phyloP scores from a whole-genome alignment of 345 rosid genomes.

The Linum tenue region DNA sequence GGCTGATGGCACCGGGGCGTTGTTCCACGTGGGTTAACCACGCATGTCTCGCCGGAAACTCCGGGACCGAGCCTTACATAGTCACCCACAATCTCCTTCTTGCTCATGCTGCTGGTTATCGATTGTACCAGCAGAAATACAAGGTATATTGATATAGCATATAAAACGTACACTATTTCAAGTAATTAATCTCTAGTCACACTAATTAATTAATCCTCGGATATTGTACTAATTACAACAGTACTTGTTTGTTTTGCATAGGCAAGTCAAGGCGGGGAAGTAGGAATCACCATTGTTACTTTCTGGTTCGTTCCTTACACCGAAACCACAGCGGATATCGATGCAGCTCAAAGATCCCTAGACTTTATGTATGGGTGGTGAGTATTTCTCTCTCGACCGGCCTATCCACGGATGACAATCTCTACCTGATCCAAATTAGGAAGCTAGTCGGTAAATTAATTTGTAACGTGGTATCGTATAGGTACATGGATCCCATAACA shows the following conservation, averaged over 20 bases:
- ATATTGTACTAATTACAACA: too few species aligned
- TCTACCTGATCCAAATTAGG: too few species aligned
- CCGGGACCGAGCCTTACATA: constrained; percentile 14
- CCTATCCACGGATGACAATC: too few species aligned
- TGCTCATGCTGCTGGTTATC: constrained; percentile 16
- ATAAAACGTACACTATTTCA: too few species aligned
- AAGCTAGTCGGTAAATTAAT: not conserved
- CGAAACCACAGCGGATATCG: not conserved
- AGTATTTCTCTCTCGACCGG: too few species aligned
- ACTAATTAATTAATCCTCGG: too few species aligned
- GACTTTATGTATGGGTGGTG: constrained; percentile 9
- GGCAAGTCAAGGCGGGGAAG: constrained; percentile 8
- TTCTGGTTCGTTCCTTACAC: constrained; percentile 6
- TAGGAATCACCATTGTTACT: constrained; percentile 6
- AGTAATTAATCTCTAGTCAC: too few species aligned
- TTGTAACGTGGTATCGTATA: too few species aligned
- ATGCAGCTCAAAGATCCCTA: constrained; percentile 5
- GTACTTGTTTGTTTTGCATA: not conserved
- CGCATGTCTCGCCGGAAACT: constrained; percentile 9
- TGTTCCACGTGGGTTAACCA: constrained; percentile 3
- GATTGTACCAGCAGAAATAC: constrained; percentile 5
- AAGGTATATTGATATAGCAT: not conserved
- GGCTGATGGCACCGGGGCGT: constrained; percentile 7
- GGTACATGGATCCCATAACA: constrained; percentile 4
- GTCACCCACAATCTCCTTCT: constrained; percentile 18